phyloP scores from a whole-genome alignment of 2,329 filamentous ascomycete genomes.

The Biscogniauxia sp. region DNA sequence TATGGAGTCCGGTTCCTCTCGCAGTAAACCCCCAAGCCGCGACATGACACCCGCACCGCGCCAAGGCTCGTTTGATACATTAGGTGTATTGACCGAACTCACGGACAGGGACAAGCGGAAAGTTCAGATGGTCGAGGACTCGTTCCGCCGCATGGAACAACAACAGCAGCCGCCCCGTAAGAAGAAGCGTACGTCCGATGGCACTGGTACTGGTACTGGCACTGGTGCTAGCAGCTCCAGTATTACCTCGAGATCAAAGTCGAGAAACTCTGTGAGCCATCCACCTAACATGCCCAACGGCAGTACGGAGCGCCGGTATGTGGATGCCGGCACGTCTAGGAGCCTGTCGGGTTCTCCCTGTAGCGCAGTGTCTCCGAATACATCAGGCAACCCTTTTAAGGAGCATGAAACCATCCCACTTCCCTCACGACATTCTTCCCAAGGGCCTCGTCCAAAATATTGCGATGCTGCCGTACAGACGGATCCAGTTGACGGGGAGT shows the following conservation, averaged over 20 bases:
- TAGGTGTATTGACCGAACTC: slow-evolving; percentile 60
- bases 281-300: slow-evolving; percentile 27
- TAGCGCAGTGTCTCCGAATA: slow-evolving; percentile 40
- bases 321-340: slow-evolving; percentile 52
- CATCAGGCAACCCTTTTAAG: slow-evolving; percentile 26
- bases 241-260: slow-evolving; percentile 39
- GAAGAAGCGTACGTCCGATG: slow-evolving; percentile 62
- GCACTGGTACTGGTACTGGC: no score
- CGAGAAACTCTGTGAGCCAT: slow-evolving; percentile 24
- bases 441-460: slow-evolving; percentile 42
- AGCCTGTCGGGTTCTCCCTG: slow-evolving; percentile 54
- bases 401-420: slow-evolving; percentile 28
- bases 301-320: slow-evolving; percentile 43
- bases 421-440: slow-evolving; percentile 39
- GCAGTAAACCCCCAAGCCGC: slow-evolving; percentile 65
- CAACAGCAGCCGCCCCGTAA: slow-evolving; percentile 56
- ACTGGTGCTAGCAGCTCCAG: slow-evolving; percentile 32
- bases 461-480: slow-evolving; percentile 54
- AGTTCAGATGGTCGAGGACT: slow-evolving; percentile 63
- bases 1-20: slow-evolving; percentile 54
- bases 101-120: slow-evolving; percentile 68
- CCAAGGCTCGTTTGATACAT: slow-evolving; percentile 58
- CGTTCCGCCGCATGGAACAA: slow-evolving; percentile 61
- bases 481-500: slow-evolving; percentile 51
- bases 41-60: slow-evolving; percentile 60